Base-by-base conservation (phyloP, 768 basidiomycete species). In the Leccinellum rugosiceps region DNA sequence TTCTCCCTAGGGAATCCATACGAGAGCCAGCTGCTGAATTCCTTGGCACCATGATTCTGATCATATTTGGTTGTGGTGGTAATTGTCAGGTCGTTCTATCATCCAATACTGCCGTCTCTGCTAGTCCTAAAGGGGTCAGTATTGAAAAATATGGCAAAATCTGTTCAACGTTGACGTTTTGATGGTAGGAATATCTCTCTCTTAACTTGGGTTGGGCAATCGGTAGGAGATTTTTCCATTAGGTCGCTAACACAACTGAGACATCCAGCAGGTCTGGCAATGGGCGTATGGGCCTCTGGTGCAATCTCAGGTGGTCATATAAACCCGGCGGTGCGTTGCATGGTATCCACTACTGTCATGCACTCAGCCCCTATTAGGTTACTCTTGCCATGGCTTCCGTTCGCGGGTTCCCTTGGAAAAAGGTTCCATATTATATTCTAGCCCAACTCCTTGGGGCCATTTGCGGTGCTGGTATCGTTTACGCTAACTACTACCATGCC, bases 381-480 rank as follows among this genome's bases (percentile, higher is more conserved):
- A 93, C 91, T 17, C 71, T 93, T 50, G 78, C 83, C 14, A 65
- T 91, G 46, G 88, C 87, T 4, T 75, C 82, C 3, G 84, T 84
- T 69, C 83, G 90, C 60, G 79, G 78, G 47, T 92, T 93, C 71
- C 88, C 91, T 0, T 88, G 88, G 86, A 79, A 78, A 62, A 92
- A 92, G 68, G 91, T 91, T 0, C 91, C 91, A 0, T 78, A 63
- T 21, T 91, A 84, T 67, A 80, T 88, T 47, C 65, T 83, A 50
- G 80, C 85, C 0, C 88, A 90, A 67, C 56, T 86, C 19, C 67
- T 88, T 50, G 88, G 87, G 21, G 86, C 73, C 5, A 62, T 86
- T 32, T 75, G 79, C 46, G 88, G 85, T 17, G 81, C 80, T 14
- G 80, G 78, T 1, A 65, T 84, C 43, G 69, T 83, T 31, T 88